Conservation (phyloP, 1,139 yeast genomes). For the Magnusiomyces ingens region DNA sequence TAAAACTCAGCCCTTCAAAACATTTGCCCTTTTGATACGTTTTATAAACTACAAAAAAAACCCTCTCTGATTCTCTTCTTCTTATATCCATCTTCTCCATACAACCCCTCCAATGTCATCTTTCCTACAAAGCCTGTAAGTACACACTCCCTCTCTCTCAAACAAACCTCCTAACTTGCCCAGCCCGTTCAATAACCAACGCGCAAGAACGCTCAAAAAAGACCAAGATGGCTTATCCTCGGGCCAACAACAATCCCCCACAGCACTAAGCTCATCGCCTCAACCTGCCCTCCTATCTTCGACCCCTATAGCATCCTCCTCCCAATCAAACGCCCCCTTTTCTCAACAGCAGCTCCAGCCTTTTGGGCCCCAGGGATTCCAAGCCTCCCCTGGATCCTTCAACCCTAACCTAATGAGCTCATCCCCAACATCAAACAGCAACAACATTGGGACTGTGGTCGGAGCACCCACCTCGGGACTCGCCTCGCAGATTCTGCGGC, state of each 20-base stretch:
- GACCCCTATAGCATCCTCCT: too few species aligned
- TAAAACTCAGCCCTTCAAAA: too few species aligned
- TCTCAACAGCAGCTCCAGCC: neutral
- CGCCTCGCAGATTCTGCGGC: constrained; percentile 40
- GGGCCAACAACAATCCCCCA: too few species aligned
- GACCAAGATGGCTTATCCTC: too few species aligned
- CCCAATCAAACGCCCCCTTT: neutral
- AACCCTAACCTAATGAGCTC: too few species aligned
- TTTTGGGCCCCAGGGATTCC: too few species aligned
- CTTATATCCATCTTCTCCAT: neutral
- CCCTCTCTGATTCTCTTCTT: neutral
- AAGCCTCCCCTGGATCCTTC: too few species aligned
- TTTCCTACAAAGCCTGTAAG: constrained; percentile 4
- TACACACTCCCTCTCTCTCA: neutral
- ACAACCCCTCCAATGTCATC: neutral
- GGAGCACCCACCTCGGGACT: constrained; percentile 20
- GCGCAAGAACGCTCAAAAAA: too few species aligned
- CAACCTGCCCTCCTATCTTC: too few species aligned
- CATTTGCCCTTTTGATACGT: neutral
- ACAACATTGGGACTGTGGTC: neutral
- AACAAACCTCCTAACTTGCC: too few species aligned
- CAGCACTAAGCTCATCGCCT: too few species aligned
- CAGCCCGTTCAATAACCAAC: too few species aligned
- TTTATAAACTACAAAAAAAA: neutral
- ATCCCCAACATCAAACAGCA: neutral